phyloP scores from a whole-genome alignment of 805 yeast species.

The Metschnikowia hibisci region DNA sequence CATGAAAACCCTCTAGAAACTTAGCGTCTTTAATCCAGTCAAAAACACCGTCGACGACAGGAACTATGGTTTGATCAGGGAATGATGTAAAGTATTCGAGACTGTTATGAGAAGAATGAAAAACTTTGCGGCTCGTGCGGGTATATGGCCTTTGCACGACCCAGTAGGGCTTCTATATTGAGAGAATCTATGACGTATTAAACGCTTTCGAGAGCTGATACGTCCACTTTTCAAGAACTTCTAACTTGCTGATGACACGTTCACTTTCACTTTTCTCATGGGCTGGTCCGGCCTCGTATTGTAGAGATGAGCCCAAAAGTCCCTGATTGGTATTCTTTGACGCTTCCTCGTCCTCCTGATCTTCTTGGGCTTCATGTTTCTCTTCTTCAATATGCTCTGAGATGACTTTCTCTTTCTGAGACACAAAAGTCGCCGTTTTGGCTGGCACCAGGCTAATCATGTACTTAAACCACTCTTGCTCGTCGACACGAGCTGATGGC shows the following conservation, averaged over 20 bases:
- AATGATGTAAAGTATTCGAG: not conserved
- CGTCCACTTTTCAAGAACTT: conserved; percentile 13
- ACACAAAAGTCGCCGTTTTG: conserved; percentile 23
- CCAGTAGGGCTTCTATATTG: not conserved
- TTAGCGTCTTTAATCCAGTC: no score
- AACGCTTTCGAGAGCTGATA: conserved; percentile 5
- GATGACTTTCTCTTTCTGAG: conserved; percentile 17
- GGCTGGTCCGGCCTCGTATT: not conserved
- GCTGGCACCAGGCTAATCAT: conserved; percentile 28
- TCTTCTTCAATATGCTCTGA: conserved; percentile 12
- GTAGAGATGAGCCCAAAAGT: conserved; percentile 9
- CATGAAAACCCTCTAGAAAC: no score
- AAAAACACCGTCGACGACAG: no score
- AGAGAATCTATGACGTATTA: not conserved
- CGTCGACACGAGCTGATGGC: conserved; percentile 4
- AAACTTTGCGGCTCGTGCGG: not conserved
- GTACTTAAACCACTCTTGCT: conserved; percentile 19
- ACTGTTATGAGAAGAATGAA: not conserved
- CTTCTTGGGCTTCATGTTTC: conserved; percentile 6
- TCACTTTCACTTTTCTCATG: not conserved
- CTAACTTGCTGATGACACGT: conserved; percentile 3
- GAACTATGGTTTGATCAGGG: no score
- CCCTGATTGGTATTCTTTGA: conserved; percentile 10
- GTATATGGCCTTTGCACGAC: not conserved
- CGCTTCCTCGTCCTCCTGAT: conserved; percentile 20